Conservation (phyloP, 352 stramenopile species). For the Halophytophthora batemanensis region DNA sequence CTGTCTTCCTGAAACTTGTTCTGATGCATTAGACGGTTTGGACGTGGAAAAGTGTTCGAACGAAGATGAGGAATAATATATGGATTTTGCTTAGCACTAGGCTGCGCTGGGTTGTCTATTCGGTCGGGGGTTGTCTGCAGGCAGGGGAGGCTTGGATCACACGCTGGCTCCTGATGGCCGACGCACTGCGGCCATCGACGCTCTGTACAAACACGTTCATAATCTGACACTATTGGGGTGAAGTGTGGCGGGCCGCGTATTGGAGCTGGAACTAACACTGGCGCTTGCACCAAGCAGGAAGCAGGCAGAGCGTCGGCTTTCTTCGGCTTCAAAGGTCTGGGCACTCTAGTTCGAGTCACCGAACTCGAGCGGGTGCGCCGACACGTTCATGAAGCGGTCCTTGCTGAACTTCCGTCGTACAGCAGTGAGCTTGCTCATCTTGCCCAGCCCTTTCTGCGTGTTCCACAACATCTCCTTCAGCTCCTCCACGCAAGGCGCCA, state of each 20-base stretch:
- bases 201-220: slow-evolving; percentile 35
- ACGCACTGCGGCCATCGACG: slow-evolving; percentile 16
- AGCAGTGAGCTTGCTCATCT: slow-evolving; percentile 76
- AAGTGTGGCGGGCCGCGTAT: too few relatives aligned
- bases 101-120: slow-evolving; percentile 2
- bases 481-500: slow-evolving; percentile 65
- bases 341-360: slow-evolving; percentile 31
- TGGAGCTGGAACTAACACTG: too few relatives aligned
- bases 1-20: not conserved
- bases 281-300: not conserved
- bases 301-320: too few relatives aligned
- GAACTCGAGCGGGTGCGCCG: slow-evolving; percentile 56
- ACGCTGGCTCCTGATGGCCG: slow-evolving; percentile 3
- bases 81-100: slow-evolving; percentile 15
- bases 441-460: slow-evolving; percentile 57
- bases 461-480: slow-evolving; percentile 84
- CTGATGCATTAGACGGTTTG: not conserved
- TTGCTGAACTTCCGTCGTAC: slow-evolving; percentile 86
- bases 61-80: slow-evolving; percentile 28
- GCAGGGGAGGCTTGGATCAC: slow-evolving; percentile 15
- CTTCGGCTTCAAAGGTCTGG: slow-evolving; percentile 11
- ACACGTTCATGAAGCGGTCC: slow-evolving; percentile 73
- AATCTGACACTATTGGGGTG: slow-evolving; percentile 17
- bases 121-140: slow-evolving; percentile 13
- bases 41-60: not conserved